These are phyloP conservation scores for Populus trichocarpa DNA, from an alignment of 441 rosid genomes.

Conservation along the genomic window DNA sequence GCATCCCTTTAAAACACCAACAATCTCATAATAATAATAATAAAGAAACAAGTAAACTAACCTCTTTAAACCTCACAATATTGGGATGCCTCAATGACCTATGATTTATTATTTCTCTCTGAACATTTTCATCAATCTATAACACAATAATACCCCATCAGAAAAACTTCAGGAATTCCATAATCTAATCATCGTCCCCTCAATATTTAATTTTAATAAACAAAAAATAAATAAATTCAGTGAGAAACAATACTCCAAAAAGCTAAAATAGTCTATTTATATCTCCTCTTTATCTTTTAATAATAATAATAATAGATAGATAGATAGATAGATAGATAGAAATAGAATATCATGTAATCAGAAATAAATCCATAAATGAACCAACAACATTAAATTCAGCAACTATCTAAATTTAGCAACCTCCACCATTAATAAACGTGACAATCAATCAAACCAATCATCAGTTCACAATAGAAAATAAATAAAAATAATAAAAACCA, in stretches of 20 bases:
- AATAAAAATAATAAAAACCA: constrained; percentile 1
- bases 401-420: constrained; percentile 6
- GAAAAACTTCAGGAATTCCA: neutral
- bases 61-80: constrained; percentile 97
- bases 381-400: neutral
- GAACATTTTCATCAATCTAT: constrained; percentile 95
- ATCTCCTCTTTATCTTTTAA: neutral
- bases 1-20: neutral
- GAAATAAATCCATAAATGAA: constrained; percentile 5
- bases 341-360: neutral
- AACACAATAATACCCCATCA: constrained; percentile 2
- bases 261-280: neutral
- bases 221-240: neutral
- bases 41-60: constrained; percentile 18
- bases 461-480: constrained; percentile 1
- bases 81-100: constrained; percentile 92
- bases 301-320: neutral
- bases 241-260: neutral
- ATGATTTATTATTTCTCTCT: constrained; percentile 24
- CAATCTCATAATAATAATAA: neutral
- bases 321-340: neutral
- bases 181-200: neutral
- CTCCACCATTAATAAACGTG: neutral
- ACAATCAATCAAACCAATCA: neutral
- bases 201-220: neutral